Evolutionary conservation across 2,329 filamentous ascomycete genomes (phyloP), one percentile per base, ranked within the genome.

Genomic region (Cordyceps tenuipes): DNA sequence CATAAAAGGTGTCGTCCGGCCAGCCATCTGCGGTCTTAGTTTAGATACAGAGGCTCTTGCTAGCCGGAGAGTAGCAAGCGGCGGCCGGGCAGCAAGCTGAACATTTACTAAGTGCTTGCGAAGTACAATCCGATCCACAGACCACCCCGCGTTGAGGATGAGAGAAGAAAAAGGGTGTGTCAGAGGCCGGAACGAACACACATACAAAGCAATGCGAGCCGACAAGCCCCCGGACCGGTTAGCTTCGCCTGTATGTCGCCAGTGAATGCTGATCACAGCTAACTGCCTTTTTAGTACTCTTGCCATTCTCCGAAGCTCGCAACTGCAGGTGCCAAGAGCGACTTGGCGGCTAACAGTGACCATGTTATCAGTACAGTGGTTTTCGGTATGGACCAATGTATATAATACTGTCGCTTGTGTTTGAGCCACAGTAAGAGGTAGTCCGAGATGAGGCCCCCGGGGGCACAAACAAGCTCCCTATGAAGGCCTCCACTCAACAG

Each of bases 221-320:
- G n/a, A 29, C 10, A 13, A 44, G 17, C 34, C n/a, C 29, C 6
- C 53, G 21, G 23, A n/a, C 17, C 39, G 47, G 36, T n/a, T 58
- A 58, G 47, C 47, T 51, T 58, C 17, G 34, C 47, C 55, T 44
- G 44, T 49, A 44, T 46, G 56, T 44, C 36, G 47, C 34, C 44
- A 46, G 43, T 46, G 7, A 46, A 46, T 12, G 43, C 43, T 21
- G 43, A 2, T 17, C 15, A 17, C 13, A n/a, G 10, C 7, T 10
- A 36, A 36, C 10, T 36, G 34, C 34, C 3, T 36, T 36, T 36
- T 36, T 36, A 4, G 23, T 13, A 1, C 12, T 36, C 34, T 13
- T 36, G 3, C 12, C 34, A 36, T 13, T 36, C 34, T 36, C 34
- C 34, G 34, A 36, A 36, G 34, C 34, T 36, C 34, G 34, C 34